Base-by-base conservation (phyloP, 2,329 filamentous ascomycete species). In the Alternaria novae-zelandiae region DNA sequence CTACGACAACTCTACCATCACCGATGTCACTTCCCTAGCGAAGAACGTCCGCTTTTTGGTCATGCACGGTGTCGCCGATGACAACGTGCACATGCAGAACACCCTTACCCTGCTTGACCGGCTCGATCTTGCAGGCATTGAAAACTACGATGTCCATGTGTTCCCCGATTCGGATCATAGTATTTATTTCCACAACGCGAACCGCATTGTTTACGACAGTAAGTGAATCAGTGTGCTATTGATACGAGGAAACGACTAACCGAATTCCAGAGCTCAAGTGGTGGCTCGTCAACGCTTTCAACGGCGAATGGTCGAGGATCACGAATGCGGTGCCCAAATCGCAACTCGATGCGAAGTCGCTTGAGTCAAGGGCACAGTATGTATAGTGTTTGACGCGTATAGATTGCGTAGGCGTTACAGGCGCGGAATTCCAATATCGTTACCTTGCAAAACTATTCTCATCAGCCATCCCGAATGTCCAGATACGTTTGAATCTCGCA, bases 11-110 rank as follows among this genome's bases (percentile, higher is more conserved):
- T 88, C 92, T 6, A 88, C 88, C 56, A 89, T 99, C 74, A 87
- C 79, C 63, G 92, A 99, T 75, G 90, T 90, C 66, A 84, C 87
- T 1, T 91, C 93, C 0, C 85, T 99, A 7, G 83, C 86, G 5
- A 81, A 89, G 68, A 97, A 91, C 77, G 91, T 94, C 65, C 90
- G 95, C 30, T 99, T 98, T 83, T 84, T 99, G 43, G 79, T 99
- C 72, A 97, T 98, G 92, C 96, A 99, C 77, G 96, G 96, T 70
- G 88, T 94, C n/a, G 91, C 92, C 8, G 96, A 99, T 75, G 96
- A 99, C 81, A 99, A 99, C 74, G 96, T 99, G 12, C 96, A 99
- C 79, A 89, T 97, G 80, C 96, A 99, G 80, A 98, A 97, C 80
- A 94, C 94, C 1, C 86, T 98, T 61, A 92, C 90, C 2, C 82